phyloP scores from a whole-genome alignment of 2,329 filamentous ascomycete species.

The Hypoxylon rubiginosum region DNA sequence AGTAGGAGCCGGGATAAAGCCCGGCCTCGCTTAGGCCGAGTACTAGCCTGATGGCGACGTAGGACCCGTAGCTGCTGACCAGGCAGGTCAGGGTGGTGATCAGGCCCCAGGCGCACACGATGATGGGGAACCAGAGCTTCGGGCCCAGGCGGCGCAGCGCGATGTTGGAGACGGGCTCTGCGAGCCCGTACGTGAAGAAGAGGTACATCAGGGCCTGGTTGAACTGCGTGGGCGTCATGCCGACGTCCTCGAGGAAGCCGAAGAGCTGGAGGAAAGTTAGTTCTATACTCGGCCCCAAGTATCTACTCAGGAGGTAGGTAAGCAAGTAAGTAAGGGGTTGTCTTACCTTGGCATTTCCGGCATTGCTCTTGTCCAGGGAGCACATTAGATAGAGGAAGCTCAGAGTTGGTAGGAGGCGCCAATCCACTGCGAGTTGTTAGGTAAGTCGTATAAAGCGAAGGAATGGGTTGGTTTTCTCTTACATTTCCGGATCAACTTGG shows the following conservation, averaged over 20 bases:
- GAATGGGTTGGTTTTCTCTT: not conserved
- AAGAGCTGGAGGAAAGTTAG: constrained; percentile 9
- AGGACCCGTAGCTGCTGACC: constrained; percentile 31
- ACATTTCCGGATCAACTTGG: constrained; percentile 3
- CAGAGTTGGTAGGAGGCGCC: constrained; percentile 33
- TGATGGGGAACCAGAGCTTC: constrained; percentile 46
- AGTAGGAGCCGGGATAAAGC: constrained; percentile 62
- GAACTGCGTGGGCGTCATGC: constrained; percentile 38
- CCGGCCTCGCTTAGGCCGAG: constrained; percentile 45
- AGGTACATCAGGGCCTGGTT: constrained; percentile 54
- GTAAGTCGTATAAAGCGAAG: not conserved
- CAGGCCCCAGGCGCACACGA: constrained; percentile 34
- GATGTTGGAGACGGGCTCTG: constrained; percentile 44
- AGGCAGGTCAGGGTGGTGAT: constrained; percentile 30
- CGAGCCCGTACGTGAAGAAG: constrained; percentile 46
- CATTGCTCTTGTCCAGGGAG: constrained; percentile 38
- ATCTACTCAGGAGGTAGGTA: no score
- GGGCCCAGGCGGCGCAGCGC: constrained; percentile 57
- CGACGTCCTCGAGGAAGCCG: constrained; percentile 33
- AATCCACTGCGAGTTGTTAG: constrained; percentile 9
- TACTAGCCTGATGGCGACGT: constrained; percentile 34
- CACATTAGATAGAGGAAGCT: constrained; percentile 37
- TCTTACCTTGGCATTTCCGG: constrained; percentile 39
- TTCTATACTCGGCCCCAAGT: no score
- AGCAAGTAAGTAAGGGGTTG: not conserved